Conservation (phyloP, 2,329 filamentous ascomycete species). For the Aspergillus candidus region DNA sequence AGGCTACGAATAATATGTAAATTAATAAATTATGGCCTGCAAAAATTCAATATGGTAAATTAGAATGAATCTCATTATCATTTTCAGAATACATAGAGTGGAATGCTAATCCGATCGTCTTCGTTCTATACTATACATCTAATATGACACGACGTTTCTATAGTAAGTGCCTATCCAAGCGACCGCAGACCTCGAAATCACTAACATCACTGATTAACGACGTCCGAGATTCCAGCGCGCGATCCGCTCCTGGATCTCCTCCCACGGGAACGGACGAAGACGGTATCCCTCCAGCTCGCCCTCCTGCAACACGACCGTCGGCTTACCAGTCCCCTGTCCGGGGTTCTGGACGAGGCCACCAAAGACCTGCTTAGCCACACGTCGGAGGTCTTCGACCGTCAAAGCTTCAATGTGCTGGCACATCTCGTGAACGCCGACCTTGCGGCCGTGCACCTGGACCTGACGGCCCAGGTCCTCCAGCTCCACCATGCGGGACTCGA, state of each 20-base stretch:
- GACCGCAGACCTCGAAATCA: too few relatives aligned
- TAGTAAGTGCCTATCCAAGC: too few relatives aligned
- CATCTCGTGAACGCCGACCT: constrained; percentile 91
- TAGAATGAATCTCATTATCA: constrained; percentile 5
- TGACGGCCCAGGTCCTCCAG: constrained; percentile 91
- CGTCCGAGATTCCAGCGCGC: constrained; percentile 75
- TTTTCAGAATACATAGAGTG: constrained; percentile 16
- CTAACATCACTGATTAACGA: constrained; percentile 32
- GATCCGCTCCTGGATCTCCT: constrained; percentile 83
- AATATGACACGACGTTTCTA: background rate
- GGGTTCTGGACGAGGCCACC: constrained; percentile 68
- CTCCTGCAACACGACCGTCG: constrained; percentile 92
- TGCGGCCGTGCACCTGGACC: constrained; percentile 92
- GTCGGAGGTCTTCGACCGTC: constrained; percentile 70
- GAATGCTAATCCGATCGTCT: constrained; percentile 6
- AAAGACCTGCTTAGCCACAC: constrained; percentile 74
- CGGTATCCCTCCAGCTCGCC: constrained; percentile 67
- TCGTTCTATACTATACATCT: constrained; percentile 8
- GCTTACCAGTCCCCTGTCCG: constrained; percentile 74
- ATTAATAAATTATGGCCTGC: too few relatives aligned
- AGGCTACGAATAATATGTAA: too few relatives aligned
- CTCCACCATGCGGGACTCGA: constrained; percentile 95
- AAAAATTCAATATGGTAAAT: constrained; percentile 10
- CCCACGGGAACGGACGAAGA: constrained; percentile 68
- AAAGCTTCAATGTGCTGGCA: constrained; percentile 77